Conservation (phyloP, 2,329 filamentous ascomycete species). For the Ilyonectria sp. region DNA sequence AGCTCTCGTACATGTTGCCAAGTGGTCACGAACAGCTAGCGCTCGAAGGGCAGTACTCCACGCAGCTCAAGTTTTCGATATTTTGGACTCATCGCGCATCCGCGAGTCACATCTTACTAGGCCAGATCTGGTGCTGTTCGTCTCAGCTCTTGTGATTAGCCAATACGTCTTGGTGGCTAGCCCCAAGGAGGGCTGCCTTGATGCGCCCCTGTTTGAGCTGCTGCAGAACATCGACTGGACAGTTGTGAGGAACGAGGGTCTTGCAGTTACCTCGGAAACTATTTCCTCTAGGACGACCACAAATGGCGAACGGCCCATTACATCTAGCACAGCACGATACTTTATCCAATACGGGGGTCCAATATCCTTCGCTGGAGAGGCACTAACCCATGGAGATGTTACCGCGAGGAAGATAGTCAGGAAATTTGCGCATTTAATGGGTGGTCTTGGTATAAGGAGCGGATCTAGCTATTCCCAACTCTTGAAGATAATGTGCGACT, state of each 20-base stretch:
- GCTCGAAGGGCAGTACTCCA: conserved; percentile 28
- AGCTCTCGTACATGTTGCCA: conserved; percentile 1
- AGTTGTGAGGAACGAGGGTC: not conserved
- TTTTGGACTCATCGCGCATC: conserved; percentile 23
- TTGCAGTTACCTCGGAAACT: not conserved
- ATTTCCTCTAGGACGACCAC: too few species aligned
- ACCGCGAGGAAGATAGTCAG: conserved; percentile 25
- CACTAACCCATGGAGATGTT: not conserved
- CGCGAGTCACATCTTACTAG: conserved; percentile 29
- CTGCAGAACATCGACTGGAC: conserved; percentile 18
- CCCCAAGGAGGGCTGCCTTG: not conserved
- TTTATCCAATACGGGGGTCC: conserved; percentile 15
- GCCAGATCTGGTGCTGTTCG: conserved; percentile 27
- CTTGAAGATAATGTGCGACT: conserved; percentile 20
- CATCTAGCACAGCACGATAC: not conserved
- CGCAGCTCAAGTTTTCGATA: conserved; percentile 27
- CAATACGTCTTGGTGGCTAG: conserved; percentile 24
- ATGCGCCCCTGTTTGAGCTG: conserved; percentile 13
- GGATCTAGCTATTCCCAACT: conserved; percentile 28
- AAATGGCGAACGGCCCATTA: not conserved
- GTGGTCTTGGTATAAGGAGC: conserved; percentile 24
- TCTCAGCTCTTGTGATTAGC: conserved; percentile 29
- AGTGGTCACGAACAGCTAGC: conserved; percentile 24
- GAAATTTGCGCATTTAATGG: conserved; percentile 32
- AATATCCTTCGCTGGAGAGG: conserved; percentile 19